Evolutionary conservation across 2,329 filamentous ascomycete genomes (phyloP).

Genomic region (Arthrobotrys entomopaga): DNA sequence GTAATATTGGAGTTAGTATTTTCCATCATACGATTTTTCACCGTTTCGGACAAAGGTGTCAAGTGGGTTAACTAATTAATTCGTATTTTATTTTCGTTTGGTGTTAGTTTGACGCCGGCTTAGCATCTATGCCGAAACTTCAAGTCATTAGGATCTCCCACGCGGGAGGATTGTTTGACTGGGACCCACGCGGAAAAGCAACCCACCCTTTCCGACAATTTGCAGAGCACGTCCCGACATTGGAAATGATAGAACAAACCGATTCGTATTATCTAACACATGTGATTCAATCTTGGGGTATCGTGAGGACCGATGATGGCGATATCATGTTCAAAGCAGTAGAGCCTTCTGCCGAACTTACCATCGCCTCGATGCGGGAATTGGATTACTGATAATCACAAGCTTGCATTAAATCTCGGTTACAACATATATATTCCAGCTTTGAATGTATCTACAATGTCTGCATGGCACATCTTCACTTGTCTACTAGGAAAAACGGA

Average conservation of each 20-base stretch:
- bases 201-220: constrained; percentile 28
- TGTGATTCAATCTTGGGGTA: constrained; percentile 7
- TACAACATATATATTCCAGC: no score
- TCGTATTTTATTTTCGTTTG: not conserved
- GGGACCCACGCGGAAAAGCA: not conserved
- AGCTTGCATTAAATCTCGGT: no score
- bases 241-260: constrained; percentile 29
- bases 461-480: not conserved
- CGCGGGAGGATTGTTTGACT: constrained; percentile 1
- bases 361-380: not conserved
- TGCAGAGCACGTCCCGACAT: constrained; percentile 7
- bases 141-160: constrained; percentile 22
- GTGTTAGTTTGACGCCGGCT: constrained; percentile 20
- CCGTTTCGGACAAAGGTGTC: not conserved
- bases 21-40: not conserved
- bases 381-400: no score
- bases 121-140: constrained; percentile 9
- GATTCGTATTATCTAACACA: constrained; percentile 39
- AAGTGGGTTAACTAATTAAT: not conserved
- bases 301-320: not conserved
- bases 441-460: no score
- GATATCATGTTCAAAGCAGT: constrained; percentile 10
- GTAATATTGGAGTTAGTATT: constrained; percentile 7
- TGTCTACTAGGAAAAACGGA: no score
- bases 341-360: not conserved